A percentile compares a stretch with the other conserved stretches of the same genome.
phyloP scores from a whole-genome alignment of 1,139 yeast species.

The Debaryomyces sp. region DNA sequence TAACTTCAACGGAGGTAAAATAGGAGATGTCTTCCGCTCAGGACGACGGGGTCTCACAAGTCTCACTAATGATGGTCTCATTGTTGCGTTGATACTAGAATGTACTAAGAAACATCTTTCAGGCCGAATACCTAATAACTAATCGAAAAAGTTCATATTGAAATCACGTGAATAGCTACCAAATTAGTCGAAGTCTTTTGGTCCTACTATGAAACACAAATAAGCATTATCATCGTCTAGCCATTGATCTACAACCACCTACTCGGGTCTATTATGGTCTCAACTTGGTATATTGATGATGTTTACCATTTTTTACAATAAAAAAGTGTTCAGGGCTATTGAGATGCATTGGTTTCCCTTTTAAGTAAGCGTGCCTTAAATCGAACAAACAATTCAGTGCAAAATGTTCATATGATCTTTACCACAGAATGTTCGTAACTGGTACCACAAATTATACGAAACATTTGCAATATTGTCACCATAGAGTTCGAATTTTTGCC shows the following conservation, averaged over 20 bases:
- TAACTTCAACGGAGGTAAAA: slow-evolving; percentile 79
- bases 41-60: slow-evolving; percentile 63
- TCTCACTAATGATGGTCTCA: slow-evolving; percentile 53
- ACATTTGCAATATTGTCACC: background rate
- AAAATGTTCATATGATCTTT: background rate
- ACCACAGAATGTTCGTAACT: background rate
- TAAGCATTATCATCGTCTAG: background rate
- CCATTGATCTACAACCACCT: background rate
- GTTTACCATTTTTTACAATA: background rate
- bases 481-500: background rate
- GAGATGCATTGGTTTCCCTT: background rate
- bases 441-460: background rate
- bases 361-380: background rate
- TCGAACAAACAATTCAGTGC: background rate
- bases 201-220: background rate
- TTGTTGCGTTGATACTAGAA: slow-evolving; percentile 17
- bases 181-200: background rate
- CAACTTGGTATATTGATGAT: background rate
- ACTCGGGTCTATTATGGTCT: background rate
- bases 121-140: background rate
- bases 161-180: slow-evolving; percentile 5
- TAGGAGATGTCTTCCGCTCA: slow-evolving; percentile 54
- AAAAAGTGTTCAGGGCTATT: background rate
- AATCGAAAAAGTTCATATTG: background rate
- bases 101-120: background rate